Evolutionary conservation across 805 yeast genomes (phyloP), one percentile per base, ranked within the genome.

Genomic region (Kuraishia borneana): DNA sequence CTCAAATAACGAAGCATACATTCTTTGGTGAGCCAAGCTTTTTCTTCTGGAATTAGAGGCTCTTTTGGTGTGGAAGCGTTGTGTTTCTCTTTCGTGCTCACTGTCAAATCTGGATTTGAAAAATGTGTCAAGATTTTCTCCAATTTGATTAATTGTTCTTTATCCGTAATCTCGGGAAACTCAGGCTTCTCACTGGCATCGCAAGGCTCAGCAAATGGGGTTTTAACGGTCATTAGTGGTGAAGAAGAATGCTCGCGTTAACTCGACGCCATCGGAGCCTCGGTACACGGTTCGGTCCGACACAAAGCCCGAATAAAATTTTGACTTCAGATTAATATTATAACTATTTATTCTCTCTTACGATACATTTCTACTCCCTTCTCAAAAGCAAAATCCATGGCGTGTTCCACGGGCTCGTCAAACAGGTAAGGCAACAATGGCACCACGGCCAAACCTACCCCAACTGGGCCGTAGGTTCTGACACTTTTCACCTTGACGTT

Each of bases 1-100:
- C 96, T 70, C 36, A 89, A 61, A 53, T 92, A 92, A 52, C 99
- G 72, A 47, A 85, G 57, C 38, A 92, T 65, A 53, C 98, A 92
- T 54, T 92, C 98, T 46, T 81, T 70, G 2, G 96, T 83, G 36
- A 92, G 63, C 98, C 98, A 92, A 0, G 95, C 79, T 54, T 76
- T 81, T 55, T 92, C 98, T 30, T 61, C 60, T 16, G 51, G 55
- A 37, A 51, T 52, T 30, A 67, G 49, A 4, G 61, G 53, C 31
- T 50, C 50, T 28, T 51, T 50, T 9, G 48, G 47, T 2, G 50
- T 50, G 18, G 18, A 14, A 9, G 31, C 21, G 8, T 40, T 27
- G 10, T 46, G 39, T 16, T 63, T 65, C 43, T 72, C 77, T 18
- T 49, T 50, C n/a, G 56, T 49, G 5, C 80, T 76, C 10, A 74